Conservation (phyloP, 108 stramenopile genomes). For the Nitzschia sp. region DNA sequence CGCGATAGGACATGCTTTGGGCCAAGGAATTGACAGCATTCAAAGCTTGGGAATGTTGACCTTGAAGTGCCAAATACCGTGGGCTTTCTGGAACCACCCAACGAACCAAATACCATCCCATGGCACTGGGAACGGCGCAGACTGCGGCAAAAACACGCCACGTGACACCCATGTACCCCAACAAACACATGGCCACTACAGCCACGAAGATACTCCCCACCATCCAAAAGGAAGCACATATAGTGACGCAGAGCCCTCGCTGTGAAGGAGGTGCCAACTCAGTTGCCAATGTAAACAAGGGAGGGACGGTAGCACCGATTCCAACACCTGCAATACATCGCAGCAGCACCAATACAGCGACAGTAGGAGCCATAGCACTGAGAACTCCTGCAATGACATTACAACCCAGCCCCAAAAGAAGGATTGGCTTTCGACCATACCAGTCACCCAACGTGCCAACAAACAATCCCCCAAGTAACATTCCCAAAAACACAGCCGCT, state of each 20-base stretch:
- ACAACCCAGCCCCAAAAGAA: conserved; percentile 56
- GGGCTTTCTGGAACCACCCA: conserved; percentile 72
- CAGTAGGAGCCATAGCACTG: conserved; percentile 44
- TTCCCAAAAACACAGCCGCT: conserved; percentile 75
- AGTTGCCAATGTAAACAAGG: conserved; percentile 65
- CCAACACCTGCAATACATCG: conserved; percentile 74
- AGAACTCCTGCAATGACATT: conserved; percentile 61
- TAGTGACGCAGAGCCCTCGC: conserved; percentile 67
- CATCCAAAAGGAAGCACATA: conserved; percentile 85
- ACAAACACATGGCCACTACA: conserved; percentile 53
- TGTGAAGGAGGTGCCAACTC: conserved; percentile 72
- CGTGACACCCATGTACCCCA: conserved; percentile 29
- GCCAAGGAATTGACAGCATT: conserved; percentile 51
- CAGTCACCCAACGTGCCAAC: conserved; percentile 63
- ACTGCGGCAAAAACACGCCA: conserved; percentile 74
- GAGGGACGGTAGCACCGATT: conserved; percentile 75
- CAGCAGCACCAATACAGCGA: conserved; percentile 40
- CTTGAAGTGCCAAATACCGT: conserved; percentile 54
- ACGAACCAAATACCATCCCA: conserved; percentile 59
- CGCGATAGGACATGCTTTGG: conserved; percentile 24
- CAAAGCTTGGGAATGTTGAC: conserved; percentile 49
- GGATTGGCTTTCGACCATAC: conserved; percentile 63
- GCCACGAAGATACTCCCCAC: conserved; percentile 81
- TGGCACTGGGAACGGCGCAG: conserved; percentile 67
- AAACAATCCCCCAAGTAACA: conserved; percentile 73